A percentile compares a stretch with the other conserved stretches of the same genome.
These are phyloP conservation scores for Fusarium coicis DNA, from an alignment of 2,329 filamentous ascomycete species.

Conservation along the genomic window DNA sequence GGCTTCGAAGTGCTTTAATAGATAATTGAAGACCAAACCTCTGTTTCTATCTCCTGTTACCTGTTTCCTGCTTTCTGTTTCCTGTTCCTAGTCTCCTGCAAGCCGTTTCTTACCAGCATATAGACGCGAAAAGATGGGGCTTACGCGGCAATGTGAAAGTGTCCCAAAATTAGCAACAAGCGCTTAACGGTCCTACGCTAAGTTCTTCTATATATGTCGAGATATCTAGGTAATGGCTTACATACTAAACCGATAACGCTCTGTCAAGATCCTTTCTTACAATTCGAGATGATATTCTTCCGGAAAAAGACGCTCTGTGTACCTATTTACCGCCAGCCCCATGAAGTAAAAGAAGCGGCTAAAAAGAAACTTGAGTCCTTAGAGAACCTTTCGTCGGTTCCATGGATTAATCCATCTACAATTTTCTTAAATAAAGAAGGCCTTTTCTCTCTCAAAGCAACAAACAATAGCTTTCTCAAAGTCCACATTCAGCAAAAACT, in stretches of 20 bases:
- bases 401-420: neutral
- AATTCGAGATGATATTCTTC: neutral
- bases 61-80: neutral
- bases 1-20: neutral
- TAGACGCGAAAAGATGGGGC: neutral
- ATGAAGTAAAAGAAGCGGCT: neutral
- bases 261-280: neutral
- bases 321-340: neutral
- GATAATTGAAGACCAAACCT: neutral
- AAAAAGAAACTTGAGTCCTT: neutral
- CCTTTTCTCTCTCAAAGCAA: neutral
- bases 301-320: neutral
- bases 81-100: neutral
- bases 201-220: neutral
- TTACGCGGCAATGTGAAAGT: neutral
- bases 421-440: neutral
- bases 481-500: neutral
- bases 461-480: neutral
- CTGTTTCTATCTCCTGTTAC: neutral
- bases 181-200: neutral
- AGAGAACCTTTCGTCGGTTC: neutral
- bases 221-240: neutral
- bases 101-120: neutral
- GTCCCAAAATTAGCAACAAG: neutral
- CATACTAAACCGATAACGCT: neutral